Conservation (phyloP, 129 eudicot species). For the Helichrysum umbraculigerum region DNA sequence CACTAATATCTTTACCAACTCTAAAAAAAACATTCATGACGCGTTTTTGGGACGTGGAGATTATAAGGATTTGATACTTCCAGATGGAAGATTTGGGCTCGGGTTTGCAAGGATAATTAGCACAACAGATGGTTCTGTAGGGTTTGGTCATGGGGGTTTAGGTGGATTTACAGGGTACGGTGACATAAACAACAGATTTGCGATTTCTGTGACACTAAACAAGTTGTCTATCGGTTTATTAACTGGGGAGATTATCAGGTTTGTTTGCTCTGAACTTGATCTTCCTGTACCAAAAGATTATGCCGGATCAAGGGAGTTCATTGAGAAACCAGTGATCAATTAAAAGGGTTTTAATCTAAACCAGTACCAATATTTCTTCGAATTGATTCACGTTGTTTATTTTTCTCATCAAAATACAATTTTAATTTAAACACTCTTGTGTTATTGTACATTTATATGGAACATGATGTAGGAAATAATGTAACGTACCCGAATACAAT, state of each 20-base stretch:
- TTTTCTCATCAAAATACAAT: no score
- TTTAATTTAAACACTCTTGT: no score
- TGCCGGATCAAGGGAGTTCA: slow-evolving; percentile 29
- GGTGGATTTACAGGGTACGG: slow-evolving; percentile 88
- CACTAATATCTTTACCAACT: slow-evolving; percentile 45
- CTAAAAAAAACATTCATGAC: slow-evolving; percentile 52
- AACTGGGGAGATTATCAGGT: slow-evolving; percentile 56
- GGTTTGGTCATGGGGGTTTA: slow-evolving; percentile 86
- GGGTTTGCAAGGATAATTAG: slow-evolving; percentile 58
- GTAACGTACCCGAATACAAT: no score
- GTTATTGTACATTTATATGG: no score
- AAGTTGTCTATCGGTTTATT: slow-evolving; percentile 63
- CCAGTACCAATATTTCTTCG: no score
- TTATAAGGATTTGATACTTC: slow-evolving; percentile 48
- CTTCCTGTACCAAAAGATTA: slow-evolving; percentile 62
- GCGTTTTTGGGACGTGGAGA: slow-evolving; percentile 80
- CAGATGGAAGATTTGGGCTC: slow-evolving; percentile 64
- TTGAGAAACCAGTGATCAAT: slow-evolving; percentile 45
- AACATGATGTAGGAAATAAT: no score
- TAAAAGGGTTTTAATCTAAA: slow-evolving; percentile 21
- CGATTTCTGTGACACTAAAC: slow-evolving; percentile 71
- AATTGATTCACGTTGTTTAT: no score
- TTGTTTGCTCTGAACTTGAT: slow-evolving; percentile 69
- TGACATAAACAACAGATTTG: slow-evolving; percentile 57
- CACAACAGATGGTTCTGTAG: slow-evolving; percentile 60